Evolutionary conservation across 371 early-diverging fungal genomes (phyloP).

Genomic region (Actinomucor elegans): DNA sequence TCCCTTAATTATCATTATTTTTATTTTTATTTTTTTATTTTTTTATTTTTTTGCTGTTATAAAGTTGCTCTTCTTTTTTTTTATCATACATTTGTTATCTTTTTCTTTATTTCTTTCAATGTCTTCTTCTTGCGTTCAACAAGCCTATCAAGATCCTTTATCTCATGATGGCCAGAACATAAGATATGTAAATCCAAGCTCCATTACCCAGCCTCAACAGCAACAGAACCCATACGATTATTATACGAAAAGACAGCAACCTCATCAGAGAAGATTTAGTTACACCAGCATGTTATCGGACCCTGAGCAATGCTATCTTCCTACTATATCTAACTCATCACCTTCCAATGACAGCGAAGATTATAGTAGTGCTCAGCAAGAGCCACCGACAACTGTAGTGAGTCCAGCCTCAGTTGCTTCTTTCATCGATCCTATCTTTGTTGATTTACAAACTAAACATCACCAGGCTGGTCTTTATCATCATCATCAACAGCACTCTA

Average conservation of each 20-base stretch:
- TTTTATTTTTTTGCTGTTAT: conserved; percentile 6
- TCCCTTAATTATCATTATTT: too few species aligned
- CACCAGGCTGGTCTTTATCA: conserved; percentile 5
- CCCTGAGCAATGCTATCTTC: conserved; percentile 27
- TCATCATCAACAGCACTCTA: background rate
- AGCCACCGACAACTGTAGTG: conserved; percentile 15
- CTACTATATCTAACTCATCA: conserved; percentile 20
- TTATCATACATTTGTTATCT: background rate
- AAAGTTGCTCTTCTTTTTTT: conserved; percentile 2
- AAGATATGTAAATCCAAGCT: conserved; percentile 29
- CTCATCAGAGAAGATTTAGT: conserved; percentile 36
- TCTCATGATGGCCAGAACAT: conserved; percentile 12
- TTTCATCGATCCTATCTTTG: conserved; percentile 22
- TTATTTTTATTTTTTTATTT: background rate
- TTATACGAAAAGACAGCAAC: conserved; percentile 10
- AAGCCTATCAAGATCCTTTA: conserved; percentile 8
- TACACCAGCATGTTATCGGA: conserved; percentile 46
- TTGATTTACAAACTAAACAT: conserved; percentile 18
- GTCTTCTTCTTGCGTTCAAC: conserved; percentile 28
- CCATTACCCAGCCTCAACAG: conserved; percentile 14
- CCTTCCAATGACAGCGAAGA: conserved; percentile 35
- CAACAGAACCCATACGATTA: conserved; percentile 12
- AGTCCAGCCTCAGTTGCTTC: conserved; percentile 8
- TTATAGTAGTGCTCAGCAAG: conserved; percentile 12
- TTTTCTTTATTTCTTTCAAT: conserved; percentile 6